Evolutionary conservation across 495 filamentous ascomycete species (phyloP), one percentile per base, ranked within the genome.

Genomic region (Aspergillus incahuasiensis): DNA sequence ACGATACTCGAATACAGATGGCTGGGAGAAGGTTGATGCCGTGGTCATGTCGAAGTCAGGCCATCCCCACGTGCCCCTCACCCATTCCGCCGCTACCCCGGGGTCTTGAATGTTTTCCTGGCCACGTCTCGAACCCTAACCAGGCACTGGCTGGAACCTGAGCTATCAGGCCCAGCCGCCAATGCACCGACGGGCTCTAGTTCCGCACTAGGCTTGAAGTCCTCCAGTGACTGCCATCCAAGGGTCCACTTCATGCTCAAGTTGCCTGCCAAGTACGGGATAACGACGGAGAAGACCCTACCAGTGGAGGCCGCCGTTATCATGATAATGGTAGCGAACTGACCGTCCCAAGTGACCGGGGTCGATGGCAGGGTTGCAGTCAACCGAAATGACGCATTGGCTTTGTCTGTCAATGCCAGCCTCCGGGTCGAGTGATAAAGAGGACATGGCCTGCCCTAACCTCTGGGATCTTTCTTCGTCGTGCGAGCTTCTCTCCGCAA

Each of bases 121-220:
- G 46, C 54, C 54, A 56, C 54, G 46, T 45, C 11, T 44, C 21
- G 35, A 38, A 44, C 38, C 43, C 54, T 50, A 50, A 56, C 47
- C 54, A 50, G 54, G 22, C 47, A 56, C 46, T 56, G 47, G 45
- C 38, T 56, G 47, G 54, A 56, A 56, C 54, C 44, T 56, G 54
- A 56, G 43, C 54, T 56, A 56, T 56, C 54, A 56, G 54, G n/a
- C 46, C 54, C 40, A 34, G 38, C 39, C 28, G 22, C 45, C 22
- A 41, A 56, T 56, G 54, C 54, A 56, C 54, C 22, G 28, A n/a
- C 16, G 25, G n/a, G n/a, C 46, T 50, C 44, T 56, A 56, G 54
- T 39, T 21, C 45, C 54, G 24, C 54, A 56, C 54, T 56, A 56
- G 46, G 54, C 39, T 39, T 56, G 46, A 50, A 46, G n/a, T n/a